These are phyloP conservation scores for Diaporthe citri DNA, from an alignment of 2,329 filamentous ascomycete genomes.

Conservation along the genomic window DNA sequence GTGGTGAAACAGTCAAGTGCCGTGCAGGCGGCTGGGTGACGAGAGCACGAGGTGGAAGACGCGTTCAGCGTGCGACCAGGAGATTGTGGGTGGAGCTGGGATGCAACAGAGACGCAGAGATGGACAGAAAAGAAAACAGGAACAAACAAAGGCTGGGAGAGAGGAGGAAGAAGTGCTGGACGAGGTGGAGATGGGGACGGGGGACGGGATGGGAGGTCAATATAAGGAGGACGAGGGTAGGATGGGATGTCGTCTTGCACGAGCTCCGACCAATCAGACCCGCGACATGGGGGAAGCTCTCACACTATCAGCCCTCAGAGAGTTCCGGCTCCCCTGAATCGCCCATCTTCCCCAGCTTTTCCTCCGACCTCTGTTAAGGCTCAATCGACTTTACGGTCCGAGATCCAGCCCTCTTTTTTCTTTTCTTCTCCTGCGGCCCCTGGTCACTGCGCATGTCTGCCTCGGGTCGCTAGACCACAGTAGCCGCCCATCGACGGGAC, in stretches of 20 bases:
- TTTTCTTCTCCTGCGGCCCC: not conserved
- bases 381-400: slow-evolving; percentile 15
- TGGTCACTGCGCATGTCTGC: not conserved
- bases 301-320: slow-evolving; percentile 34
- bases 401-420: slow-evolving; percentile 16
- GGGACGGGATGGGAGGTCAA: slow-evolving; percentile 46
- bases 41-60: slow-evolving; percentile 29
- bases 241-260: slow-evolving; percentile 42
- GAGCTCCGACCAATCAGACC: slow-evolving; percentile 47
- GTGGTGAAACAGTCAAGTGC: slow-evolving; percentile 35
- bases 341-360: slow-evolving; percentile 24
- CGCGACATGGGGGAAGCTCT: slow-evolving; percentile 43
- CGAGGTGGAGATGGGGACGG: slow-evolving; percentile 40
- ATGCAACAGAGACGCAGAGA: slow-evolving; percentile 2
- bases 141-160: slow-evolving; percentile 36
- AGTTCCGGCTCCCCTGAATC: slow-evolving; percentile 31
- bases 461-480: not conserved
- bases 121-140: slow-evolving; percentile 29
- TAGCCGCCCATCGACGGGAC: slow-evolving; percentile 11
- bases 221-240: slow-evolving; percentile 35
- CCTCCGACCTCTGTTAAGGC: slow-evolving; percentile 28
- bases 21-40: slow-evolving; percentile 28
- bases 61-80: slow-evolving; percentile 28
- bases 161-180: slow-evolving; percentile 40
- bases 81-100: slow-evolving; percentile 19